Conservation (phyloP, 495 filamentous ascomycete species). For the Neurospora hispaniola region DNA sequence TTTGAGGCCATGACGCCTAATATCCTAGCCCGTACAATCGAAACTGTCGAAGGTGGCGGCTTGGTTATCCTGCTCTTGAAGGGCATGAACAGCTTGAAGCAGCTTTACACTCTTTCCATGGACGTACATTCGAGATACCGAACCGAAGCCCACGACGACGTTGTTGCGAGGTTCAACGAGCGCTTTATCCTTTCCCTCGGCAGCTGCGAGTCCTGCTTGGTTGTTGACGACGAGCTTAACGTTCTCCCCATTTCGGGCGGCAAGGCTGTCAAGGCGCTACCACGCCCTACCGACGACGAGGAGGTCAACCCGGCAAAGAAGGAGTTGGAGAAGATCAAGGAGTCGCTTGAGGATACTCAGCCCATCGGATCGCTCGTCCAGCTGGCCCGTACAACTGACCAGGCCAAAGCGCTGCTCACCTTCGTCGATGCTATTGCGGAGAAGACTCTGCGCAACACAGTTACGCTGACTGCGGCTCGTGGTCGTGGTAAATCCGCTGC, state of each 20-base stretch:
- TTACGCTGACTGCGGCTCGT: constrained; percentile 86
- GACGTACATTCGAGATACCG: constrained; percentile 94
- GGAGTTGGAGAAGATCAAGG: constrained; percentile 81
- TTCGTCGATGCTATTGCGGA: constrained; percentile 96
- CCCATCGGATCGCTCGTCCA: constrained; percentile 74
- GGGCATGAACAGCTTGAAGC: constrained; percentile 94
- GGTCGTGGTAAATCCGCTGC: constrained; percentile 96
- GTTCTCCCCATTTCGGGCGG: constrained; percentile 95
- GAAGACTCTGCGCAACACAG: constrained; percentile 88
- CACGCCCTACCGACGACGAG: constrained; percentile 60
- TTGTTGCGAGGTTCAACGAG: constrained; percentile 94
- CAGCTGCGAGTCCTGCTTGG: constrained; percentile 86
- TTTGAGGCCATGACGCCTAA: constrained; percentile 98
- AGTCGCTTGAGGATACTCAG: constrained; percentile 72
- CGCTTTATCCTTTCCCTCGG: constrained; percentile 92
- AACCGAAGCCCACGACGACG: constrained; percentile 93
- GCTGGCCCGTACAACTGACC: constrained; percentile 83
- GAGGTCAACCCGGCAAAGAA: constrained; percentile 52
- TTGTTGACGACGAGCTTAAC: constrained; percentile 96
- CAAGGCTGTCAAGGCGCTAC: constrained; percentile 77
- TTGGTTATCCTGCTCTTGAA: constrained; percentile 84
- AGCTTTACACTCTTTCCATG: constrained; percentile 96
- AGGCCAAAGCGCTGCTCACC: constrained; percentile 87
- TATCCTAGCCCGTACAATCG: constrained; percentile 84
- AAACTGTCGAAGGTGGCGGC: constrained; percentile 96